phyloP scores from a whole-genome alignment of 202 grass and related monocot species.

The Carex arenaria region DNA sequence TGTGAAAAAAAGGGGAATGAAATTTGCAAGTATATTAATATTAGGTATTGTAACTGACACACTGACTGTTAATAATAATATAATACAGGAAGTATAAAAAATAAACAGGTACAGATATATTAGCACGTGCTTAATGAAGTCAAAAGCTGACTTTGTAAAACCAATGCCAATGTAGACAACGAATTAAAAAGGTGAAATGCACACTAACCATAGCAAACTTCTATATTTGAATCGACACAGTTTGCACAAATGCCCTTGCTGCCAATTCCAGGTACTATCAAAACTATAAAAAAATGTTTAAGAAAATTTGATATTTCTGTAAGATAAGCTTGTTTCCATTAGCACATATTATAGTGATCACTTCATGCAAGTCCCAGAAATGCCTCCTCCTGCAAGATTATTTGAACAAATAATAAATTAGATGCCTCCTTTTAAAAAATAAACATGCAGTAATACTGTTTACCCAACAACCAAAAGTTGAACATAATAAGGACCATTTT shows the following conservation, averaged over 20 bases:
- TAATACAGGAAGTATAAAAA: neutral
- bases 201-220: neutral
- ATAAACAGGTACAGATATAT: neutral
- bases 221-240: neutral
- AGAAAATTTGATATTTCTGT: neutral
- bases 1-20: neutral
- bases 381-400: neutral
- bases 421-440: neutral
- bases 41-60: neutral
- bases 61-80: neutral
- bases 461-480: neutral
- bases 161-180: neutral
- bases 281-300: neutral
- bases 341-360: neutral
- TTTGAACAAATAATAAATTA: neutral
- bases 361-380: neutral
- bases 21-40: neutral
- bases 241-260: neutral
- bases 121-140: neutral
- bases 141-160: neutral
- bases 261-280: neutral
- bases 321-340: neutral
- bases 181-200: neutral
- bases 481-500: neutral
- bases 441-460: neutral